These are phyloP conservation scores for Rhodotorula sp. DNA, from an alignment of 1,284 basidiomycete species.

Conservation along the genomic window DNA sequence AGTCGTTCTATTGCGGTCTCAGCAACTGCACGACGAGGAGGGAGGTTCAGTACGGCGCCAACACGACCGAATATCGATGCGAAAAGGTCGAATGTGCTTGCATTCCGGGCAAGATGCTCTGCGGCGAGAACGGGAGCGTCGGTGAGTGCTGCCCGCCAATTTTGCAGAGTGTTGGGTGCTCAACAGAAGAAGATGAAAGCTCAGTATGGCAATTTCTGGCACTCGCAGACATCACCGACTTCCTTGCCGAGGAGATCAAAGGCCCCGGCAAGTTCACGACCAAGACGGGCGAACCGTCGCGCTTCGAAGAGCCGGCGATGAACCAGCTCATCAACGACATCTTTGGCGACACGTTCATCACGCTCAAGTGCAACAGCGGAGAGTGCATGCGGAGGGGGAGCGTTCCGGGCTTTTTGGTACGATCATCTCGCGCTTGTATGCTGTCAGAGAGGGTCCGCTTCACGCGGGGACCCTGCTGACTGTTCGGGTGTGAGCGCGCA, in stretches of 20 bases:
- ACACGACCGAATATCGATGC: slow-evolving; percentile 73
- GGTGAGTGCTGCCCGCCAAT: slow-evolving; percentile 57
- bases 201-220: not conserved
- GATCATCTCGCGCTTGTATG: slow-evolving; percentile 40
- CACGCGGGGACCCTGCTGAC: too few relatives aligned
- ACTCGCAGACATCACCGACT: slow-evolving; percentile 81
- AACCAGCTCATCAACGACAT: slow-evolving; percentile 88
- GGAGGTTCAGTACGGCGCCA: slow-evolving; percentile 61
- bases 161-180: not conserved
- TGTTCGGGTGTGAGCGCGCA: not conserved
- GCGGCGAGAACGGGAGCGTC: slow-evolving; percentile 91
- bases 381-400: slow-evolving; percentile 92
- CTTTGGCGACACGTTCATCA: slow-evolving; percentile 88
- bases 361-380: slow-evolving; percentile 79
- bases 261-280: slow-evolving; percentile 88
- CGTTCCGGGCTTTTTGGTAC: slow-evolving; percentile 83
- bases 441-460: too few relatives aligned
- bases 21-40: slow-evolving; percentile 60
- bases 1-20: slow-evolving; percentile 93
- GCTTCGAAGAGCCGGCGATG: slow-evolving; percentile 94
- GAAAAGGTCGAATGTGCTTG: slow-evolving; percentile 83
- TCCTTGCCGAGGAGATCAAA: slow-evolving; percentile 81
- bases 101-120: slow-evolving; percentile 87
- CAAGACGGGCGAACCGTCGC: slow-evolving; percentile 65
- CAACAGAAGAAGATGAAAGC: too few relatives aligned